Evolutionary conservation across 2,329 filamentous ascomycete genomes (phyloP), one percentile per base, ranked within the genome.

Genomic region (Colletotrichum orbiculare): DNA sequence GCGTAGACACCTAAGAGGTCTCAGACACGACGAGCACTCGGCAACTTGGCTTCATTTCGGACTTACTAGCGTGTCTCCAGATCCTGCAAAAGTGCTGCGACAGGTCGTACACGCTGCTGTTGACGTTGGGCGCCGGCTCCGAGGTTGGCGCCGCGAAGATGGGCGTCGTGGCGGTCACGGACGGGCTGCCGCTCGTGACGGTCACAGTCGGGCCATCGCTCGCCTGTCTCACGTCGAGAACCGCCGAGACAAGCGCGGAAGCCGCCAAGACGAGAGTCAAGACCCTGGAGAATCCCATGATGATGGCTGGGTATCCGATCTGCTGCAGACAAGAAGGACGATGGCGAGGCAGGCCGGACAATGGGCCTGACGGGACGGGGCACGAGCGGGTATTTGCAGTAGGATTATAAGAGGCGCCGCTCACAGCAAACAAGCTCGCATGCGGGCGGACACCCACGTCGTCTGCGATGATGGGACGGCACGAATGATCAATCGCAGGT

Each of bases 1-100:
- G 68, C 69, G 10, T 57, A 55, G n/a, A 69, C 64, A 41, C 68
- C 68, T 69, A 10, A 0, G 10, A 1, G 6, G 6, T 3, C 8
- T 58, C 9, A 52, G 47, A 50, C 11, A 25, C 25, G 25, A 25
- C 25, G 25, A 11, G 10, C 2, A 39, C 39, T 1, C 12, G n/a
- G 4, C 1, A 8, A 15, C n/a, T 12, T 25, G 34, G 15, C 13
- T 10, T 15, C 25, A 12, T 9, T 9, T 12, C 5, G 6, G 5
- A 53, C 54, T 42, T 8, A 64, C 60, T 64, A 8, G 60, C 60
- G 38, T 64, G 60, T 4, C 60, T 47, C 25, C 56, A 64, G 12
- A 64, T 38, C 1, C 60, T 46, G 43, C 60, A 64, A 15, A 47
- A 64, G 8, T 64, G 60, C 37, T 54, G 54, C 2, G 60, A 64